Percentiles rank a stretch among this genome's conserved stretches.
These are phyloP conservation scores for Neltuma alba DNA, from an alignment of 306 rosid genomes.

Conservation along the genomic window DNA sequence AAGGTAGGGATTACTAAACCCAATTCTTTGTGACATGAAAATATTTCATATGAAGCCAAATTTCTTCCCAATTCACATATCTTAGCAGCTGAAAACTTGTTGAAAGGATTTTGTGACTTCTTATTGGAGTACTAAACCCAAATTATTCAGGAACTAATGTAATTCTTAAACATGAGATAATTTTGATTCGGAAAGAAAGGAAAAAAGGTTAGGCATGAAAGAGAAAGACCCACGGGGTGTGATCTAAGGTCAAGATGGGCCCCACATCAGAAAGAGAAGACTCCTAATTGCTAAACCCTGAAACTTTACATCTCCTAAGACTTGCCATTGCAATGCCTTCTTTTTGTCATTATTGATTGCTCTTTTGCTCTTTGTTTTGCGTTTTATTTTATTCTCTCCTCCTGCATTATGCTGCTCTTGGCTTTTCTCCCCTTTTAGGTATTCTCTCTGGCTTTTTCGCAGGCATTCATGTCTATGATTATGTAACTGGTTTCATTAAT, in stretches of 20 bases:
- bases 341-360: slow-evolving; percentile 66
- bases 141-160: too few relatives aligned
- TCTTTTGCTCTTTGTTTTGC: slow-evolving; percentile 40
- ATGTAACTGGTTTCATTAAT: not conserved
- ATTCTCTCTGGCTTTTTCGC: not conserved
- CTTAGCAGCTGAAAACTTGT: too few relatives aligned
- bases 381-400: slow-evolving; percentile 3
- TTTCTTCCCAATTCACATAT: too few relatives aligned
- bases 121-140: too few relatives aligned
- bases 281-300: slow-evolving; percentile 1
- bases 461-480: not conserved
- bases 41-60: too few relatives aligned
- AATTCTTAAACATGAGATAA: not conserved
- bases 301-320: slow-evolving; percentile 34
- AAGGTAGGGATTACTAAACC: too few relatives aligned
- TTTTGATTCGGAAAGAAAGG: not conserved
- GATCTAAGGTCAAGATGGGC: not conserved
- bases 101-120: too few relatives aligned
- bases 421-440: not conserved
- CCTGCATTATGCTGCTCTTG: not conserved
- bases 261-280: not conserved
- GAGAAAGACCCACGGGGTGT: not conserved
- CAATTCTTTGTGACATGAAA: too few relatives aligned
- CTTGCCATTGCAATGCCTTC: slow-evolving; percentile 39
- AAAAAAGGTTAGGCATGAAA: not conserved